A percentile compares a stretch with the other conserved stretches of the same genome.
phyloP scores from a whole-genome alignment of 495 filamentous ascomycete species.

The Penicillium verhagenii region DNA sequence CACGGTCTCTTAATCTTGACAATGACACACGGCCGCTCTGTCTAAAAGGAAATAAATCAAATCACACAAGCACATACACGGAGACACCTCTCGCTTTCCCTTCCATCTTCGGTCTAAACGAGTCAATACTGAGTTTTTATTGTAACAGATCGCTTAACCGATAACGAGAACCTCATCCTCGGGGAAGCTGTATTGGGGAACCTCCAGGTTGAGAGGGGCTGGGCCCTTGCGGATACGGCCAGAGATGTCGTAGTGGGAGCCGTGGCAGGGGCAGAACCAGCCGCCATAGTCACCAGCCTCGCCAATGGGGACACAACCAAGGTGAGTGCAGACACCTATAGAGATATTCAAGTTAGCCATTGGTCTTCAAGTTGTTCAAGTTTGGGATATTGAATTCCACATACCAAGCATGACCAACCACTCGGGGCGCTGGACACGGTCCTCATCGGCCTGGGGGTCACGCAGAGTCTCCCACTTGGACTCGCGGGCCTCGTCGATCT shows the following conservation, averaged over 20 bases:
- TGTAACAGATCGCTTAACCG: constrained; percentile 54
- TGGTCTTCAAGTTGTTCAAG: constrained; percentile 1
- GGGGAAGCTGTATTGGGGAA: constrained; percentile 84
- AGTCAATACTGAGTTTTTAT: constrained; percentile 17
- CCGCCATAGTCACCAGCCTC: constrained; percentile 97
- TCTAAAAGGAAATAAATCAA: constrained; percentile 35
- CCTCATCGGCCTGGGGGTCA: constrained; percentile 86
- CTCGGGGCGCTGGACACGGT: constrained; percentile 96
- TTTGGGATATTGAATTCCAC: constrained; percentile 64
- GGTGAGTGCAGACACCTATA: constrained; percentile 93
- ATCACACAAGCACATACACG: constrained; percentile 33
- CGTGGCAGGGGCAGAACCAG: constrained; percentile 99
- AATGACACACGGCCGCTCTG: constrained; percentile 40
- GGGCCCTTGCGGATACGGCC: constrained; percentile 95
- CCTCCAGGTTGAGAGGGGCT: constrained; percentile 94
- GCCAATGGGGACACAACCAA: constrained; percentile 98
- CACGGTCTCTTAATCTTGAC: constrained; percentile 48
- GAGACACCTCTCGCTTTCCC: constrained; percentile 20
- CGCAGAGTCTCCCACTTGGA: constrained; percentile 74
- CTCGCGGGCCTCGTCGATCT: constrained; percentile 82
- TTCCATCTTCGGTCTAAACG: constrained; percentile 22
- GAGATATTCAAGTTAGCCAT: constrained; percentile 1
- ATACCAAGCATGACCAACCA: constrained; percentile 99
- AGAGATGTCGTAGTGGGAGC: constrained; percentile 99
- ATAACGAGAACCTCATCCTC: constrained; percentile 77